Evolutionary conservation across 2,329 filamentous ascomycete species (phyloP).

Genomic region (Aspergillus clavatus): DNA sequence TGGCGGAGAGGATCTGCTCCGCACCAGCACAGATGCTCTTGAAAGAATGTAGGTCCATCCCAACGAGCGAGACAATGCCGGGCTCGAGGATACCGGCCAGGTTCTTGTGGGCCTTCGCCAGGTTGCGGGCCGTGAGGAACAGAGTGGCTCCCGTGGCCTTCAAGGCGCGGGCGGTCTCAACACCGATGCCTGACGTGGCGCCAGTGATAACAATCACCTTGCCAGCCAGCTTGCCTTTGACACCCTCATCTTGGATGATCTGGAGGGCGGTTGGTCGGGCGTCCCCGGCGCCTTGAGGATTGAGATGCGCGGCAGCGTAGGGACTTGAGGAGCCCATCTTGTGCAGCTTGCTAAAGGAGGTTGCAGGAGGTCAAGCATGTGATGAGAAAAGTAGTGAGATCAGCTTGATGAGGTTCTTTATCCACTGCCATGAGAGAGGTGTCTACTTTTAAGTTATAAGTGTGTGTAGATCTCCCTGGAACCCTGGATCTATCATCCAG

Average conservation of each 20-base stretch:
- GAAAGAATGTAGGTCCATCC: slow-evolving; percentile 6
- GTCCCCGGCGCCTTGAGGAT: slow-evolving; percentile 15
- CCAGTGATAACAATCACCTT: slow-evolving; percentile 15
- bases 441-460: not conserved
- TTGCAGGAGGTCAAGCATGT: not conserved
- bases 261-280: slow-evolving; percentile 31
- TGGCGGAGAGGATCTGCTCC: slow-evolving; percentile 6
- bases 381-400: not conserved
- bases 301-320: not conserved
- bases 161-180: slow-evolving; percentile 44
- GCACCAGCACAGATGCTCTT: slow-evolving; percentile 1
- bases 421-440: not conserved
- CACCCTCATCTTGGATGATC: slow-evolving; percentile 27
- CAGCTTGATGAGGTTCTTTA: not conserved
- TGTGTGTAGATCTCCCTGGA: not conserved
- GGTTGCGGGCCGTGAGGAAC: slow-evolving; percentile 33
- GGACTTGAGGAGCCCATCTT: not conserved
- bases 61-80: slow-evolving; percentile 14
- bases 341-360: not conserved
- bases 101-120: slow-evolving; percentile 28
- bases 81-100: slow-evolving; percentile 17
- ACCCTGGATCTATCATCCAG: not conserved
- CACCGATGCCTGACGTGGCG: slow-evolving; percentile 36
- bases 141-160: slow-evolving; percentile 30
- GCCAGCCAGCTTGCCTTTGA: slow-evolving; percentile 12